A percentile compares a stretch with the other conserved stretches of the same genome.
phyloP scores from a whole-genome alignment of 2,329 filamentous ascomycete genomes.

The Sporothrix mexicana region DNA sequence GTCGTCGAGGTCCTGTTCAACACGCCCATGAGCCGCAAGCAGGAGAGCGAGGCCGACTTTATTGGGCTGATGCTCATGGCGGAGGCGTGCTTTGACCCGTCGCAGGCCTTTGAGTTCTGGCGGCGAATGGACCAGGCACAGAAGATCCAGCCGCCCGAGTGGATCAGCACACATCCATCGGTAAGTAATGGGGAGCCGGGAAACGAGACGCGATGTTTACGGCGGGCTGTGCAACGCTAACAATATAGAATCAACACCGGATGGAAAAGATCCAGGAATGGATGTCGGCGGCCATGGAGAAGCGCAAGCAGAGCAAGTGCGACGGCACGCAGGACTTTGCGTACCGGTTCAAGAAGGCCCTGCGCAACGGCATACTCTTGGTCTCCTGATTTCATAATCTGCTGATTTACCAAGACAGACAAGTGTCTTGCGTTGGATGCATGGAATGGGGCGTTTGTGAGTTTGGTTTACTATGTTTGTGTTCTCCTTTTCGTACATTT shows the following conservation, averaged over 20 bases:
- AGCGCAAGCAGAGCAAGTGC: conserved; percentile 61
- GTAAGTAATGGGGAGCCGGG: conserved; percentile 52
- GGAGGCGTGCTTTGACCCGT: conserved; percentile 76
- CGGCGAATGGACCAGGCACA: conserved; percentile 64
- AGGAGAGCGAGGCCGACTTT: conserved; percentile 80
- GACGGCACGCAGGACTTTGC: conserved; percentile 58
- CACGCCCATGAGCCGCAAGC: conserved; percentile 70
- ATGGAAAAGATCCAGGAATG: conserved; percentile 70
- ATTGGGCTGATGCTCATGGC: conserved; percentile 85
- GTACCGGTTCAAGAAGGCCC: conserved; percentile 56
- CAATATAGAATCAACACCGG: conserved; percentile 61
- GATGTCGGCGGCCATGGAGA: conserved; percentile 63
- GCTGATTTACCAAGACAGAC: not conserved
- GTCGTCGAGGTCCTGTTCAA: conserved; percentile 68
- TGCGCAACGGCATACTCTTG: conserved; percentile 49
- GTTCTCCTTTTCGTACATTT: no score
- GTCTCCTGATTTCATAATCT: conserved; percentile 37
- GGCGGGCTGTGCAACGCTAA: not conserved
- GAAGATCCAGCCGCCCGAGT: conserved; percentile 65
- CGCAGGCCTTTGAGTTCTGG: conserved; percentile 70
- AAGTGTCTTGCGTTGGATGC: not conserved
- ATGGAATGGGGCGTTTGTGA: not conserved
- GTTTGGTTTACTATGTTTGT: not conserved
- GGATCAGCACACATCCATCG: conserved; percentile 78
- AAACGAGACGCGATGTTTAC: not conserved